phyloP scores from a whole-genome alignment of 345 rosid genomes.

The Eucalyptus grandis region DNA sequence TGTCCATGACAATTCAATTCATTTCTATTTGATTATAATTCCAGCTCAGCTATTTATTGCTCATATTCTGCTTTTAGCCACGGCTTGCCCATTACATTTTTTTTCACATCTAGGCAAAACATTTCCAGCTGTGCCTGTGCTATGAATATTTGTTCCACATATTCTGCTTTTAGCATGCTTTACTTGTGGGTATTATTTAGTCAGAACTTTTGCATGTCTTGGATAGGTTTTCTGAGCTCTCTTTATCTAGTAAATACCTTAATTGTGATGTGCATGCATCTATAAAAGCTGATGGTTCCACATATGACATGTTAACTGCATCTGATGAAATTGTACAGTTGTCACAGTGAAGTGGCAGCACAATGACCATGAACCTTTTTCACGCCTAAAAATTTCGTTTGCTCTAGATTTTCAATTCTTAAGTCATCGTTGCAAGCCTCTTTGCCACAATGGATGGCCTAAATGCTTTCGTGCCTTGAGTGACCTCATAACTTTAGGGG shows the following conservation, averaged over 20 bases:
- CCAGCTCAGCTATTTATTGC: background rate
- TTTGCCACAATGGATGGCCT: background rate
- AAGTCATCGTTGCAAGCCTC: background rate
- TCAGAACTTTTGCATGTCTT: background rate
- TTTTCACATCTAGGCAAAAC: background rate
- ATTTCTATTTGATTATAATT: background rate
- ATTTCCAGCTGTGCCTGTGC: background rate
- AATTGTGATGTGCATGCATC: background rate
- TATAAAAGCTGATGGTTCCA: background rate
- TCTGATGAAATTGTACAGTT: background rate
- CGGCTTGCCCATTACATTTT: background rate
- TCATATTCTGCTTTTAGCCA: background rate
- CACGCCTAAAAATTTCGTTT: background rate
- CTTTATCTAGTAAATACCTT: background rate
- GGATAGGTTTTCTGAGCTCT: background rate
- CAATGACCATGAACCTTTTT: background rate
- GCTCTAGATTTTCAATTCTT: background rate
- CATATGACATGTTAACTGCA: background rate
- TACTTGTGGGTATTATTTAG: background rate
- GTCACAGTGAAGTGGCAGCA: background rate
- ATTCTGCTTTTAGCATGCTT: background rate
- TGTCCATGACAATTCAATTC: background rate
- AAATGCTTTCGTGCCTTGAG: background rate
- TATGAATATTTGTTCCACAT: background rate
- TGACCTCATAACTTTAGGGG: background rate